phyloP scores from a whole-genome alignment of 2,329 filamentous ascomycete species.

The Colletotrichum sp. region DNA sequence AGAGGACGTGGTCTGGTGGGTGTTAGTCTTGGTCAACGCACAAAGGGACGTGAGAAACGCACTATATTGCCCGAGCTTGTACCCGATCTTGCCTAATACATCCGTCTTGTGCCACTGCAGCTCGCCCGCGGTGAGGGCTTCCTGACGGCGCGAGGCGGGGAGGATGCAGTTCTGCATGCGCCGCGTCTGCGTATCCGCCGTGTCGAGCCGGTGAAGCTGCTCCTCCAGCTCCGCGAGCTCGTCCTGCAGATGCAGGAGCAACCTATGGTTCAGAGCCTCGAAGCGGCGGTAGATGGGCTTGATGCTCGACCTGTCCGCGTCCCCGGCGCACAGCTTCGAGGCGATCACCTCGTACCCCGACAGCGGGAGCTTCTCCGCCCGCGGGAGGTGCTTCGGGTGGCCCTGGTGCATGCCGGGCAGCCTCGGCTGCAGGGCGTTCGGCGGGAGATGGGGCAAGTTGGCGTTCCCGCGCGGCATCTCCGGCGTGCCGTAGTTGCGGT shows the following conservation, averaged over 20 bases:
- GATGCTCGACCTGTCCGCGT: conserved; percentile 27
- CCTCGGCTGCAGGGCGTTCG: conserved; percentile 40
- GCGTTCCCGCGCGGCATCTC: conserved; percentile 46
- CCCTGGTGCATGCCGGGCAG: conserved; percentile 30
- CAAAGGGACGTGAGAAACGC: conserved; percentile 28
- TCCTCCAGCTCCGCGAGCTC: conserved; percentile 83
- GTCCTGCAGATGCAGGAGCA: conserved; percentile 84
- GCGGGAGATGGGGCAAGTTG: conserved; percentile 38
- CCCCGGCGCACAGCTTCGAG: conserved; percentile 43
- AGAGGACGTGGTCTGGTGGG: conserved; percentile 58
- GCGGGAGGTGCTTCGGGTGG: conserved; percentile 36
- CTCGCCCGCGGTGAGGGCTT: conserved; percentile 55
- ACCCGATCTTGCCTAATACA: conserved; percentile 65
- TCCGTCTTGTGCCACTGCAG: conserved; percentile 65
- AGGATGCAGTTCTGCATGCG: conserved; percentile 46
- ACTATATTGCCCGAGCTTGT: conserved; percentile 73
- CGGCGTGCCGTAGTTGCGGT: conserved; percentile 41
- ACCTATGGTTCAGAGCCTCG: conserved; percentile 78
- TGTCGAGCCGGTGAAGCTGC: conserved; percentile 73
- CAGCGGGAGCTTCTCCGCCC: conserved; percentile 47
- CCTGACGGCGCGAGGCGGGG: conserved; percentile 65
- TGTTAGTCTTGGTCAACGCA: conserved; percentile 2
- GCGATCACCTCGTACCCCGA: conserved; percentile 69
- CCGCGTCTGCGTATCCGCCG: conserved; percentile 53
- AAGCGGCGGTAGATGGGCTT: conserved; percentile 83